Base-by-base conservation (phyloP, 495 filamentous ascomycete genomes). In the Penicillium flavigenum region DNA sequence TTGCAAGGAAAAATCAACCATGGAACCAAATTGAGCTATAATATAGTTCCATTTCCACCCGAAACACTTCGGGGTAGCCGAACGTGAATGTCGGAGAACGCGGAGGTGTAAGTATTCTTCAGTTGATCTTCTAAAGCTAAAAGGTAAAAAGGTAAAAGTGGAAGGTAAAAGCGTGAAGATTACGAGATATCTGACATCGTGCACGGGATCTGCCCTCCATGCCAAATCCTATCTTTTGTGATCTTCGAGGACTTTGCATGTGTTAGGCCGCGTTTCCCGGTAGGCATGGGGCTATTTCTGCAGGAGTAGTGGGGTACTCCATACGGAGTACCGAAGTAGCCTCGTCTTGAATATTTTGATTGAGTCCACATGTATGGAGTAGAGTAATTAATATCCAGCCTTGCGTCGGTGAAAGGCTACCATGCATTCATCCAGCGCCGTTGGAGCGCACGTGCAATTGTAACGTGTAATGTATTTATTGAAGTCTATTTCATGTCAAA, bases 1-100 rank as follows among this genome's bases (percentile, higher is more conserved):
- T 51, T 39, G 14, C 20, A 26, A 2, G 8, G 16, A 4, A 41
- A 14, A 16, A 8, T 11, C 9, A 52, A 42, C 36, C 50, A 42
- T 52, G 50, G 36, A 52, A 29, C 19, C 0, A 42, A 27, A 17
- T 2, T 1, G 16, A n/a, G 44, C 44, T 47, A 32, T 19, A 27
- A n/a, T 24, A 12, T 46, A 46, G 44, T 16, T 17, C 2, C 27
- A 47, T 46, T 16, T 5, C 45, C 16, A 26, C 44, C 22, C 5
- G 14, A 20, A 11, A 24, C n/a, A 42, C 50, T 19, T 52, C 50
- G 36, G 50, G 22, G 24, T 29, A 52, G 36, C 50, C 36, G 48
- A 27, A 50, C 19, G 20, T 52, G 24, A 39, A 39, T 36, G 11
- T 29, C 48, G 49, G 49, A 51, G 49, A 51, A 41, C 14, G 8